Evolutionary conservation across 2,329 filamentous ascomycete genomes (phyloP).

Genomic region (Falciphora oryzae): DNA sequence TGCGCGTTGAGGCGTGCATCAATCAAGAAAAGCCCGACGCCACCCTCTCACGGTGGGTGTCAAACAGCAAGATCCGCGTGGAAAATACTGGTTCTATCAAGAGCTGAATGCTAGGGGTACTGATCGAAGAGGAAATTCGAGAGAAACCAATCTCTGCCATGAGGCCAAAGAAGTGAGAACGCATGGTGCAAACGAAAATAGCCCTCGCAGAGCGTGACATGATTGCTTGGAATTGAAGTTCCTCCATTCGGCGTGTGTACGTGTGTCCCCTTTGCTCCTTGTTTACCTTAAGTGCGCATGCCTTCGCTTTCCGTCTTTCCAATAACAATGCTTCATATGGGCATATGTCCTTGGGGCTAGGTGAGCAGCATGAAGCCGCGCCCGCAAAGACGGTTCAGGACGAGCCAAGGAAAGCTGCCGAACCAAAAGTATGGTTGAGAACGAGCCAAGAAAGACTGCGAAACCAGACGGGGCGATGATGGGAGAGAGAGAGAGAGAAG

Average conservation of each 20-base stretch:
- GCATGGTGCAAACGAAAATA: background rate
- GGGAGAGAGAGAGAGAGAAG: too few relatives aligned
- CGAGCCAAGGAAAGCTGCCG: background rate
- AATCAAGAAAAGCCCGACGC: too few relatives aligned
- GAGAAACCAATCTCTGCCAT: background rate
- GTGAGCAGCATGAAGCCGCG: background rate
- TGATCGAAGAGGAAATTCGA: background rate
- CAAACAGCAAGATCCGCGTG: background rate
- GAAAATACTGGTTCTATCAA: background rate
- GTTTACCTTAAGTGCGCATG: background rate
- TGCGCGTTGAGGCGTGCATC: background rate
- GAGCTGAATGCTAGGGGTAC: background rate
- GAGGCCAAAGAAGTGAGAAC: background rate
- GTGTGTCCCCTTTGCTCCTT: background rate
- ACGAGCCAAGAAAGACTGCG: background rate
- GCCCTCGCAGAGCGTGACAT: background rate
- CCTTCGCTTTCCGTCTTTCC: background rate
- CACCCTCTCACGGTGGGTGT: too few relatives aligned
- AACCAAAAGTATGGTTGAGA: background rate
- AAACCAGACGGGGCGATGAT: background rate
- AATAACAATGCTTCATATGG: background rate
- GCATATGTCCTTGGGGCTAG: background rate
- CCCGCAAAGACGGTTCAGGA: background rate
- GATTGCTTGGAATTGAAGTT: background rate
- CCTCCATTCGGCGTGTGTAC: background rate